A percentile compares a stretch with the other conserved stretches of the same genome.
These are phyloP conservation scores for Rhizopogon roseolus DNA, from an alignment of 768 basidiomycete genomes.

Conservation along the genomic window DNA sequence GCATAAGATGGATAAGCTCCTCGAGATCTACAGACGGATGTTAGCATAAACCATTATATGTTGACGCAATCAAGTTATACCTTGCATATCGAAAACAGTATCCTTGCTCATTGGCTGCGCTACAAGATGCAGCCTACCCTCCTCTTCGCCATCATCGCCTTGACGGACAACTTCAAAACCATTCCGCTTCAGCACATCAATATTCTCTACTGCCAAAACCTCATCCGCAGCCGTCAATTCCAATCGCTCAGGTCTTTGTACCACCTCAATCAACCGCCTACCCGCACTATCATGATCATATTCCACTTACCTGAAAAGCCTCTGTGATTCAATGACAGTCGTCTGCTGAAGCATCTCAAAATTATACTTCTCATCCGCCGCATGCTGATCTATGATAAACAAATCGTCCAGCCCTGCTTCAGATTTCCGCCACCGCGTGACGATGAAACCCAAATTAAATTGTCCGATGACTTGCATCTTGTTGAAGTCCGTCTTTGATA, in stretches of 20 bases:
- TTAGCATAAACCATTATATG: neutral
- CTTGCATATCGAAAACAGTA: slow-evolving; percentile 86
- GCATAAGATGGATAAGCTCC: slow-evolving; percentile 84
- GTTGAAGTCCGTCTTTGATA: slow-evolving; percentile 82
- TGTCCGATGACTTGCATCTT: slow-evolving; percentile 86
- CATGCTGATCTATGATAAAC: slow-evolving; percentile 97
- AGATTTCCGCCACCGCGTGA: slow-evolving; percentile 57
- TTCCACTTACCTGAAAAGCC: slow-evolving; percentile 59
- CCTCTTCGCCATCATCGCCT: slow-evolving; percentile 35
- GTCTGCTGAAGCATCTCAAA: slow-evolving; percentile 91
- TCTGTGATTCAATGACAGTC: slow-evolving; percentile 87
- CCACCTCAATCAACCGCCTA: slow-evolving; percentile 1
- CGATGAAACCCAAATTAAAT: slow-evolving; percentile 94
- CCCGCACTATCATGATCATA: neutral
- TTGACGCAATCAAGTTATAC: slow-evolving; percentile 32
- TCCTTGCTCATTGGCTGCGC: slow-evolving; percentile 91
- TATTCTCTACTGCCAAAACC: slow-evolving; percentile 79
- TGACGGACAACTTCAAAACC: slow-evolving; percentile 80
- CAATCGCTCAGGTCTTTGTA: slow-evolving; percentile 62
- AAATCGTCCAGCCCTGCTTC: slow-evolving; percentile 64
- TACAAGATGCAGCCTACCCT: slow-evolving; percentile 53
- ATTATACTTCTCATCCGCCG: slow-evolving; percentile 97
- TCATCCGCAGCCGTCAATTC: slow-evolving; percentile 90
- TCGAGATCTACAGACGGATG: slow-evolving; percentile 64
- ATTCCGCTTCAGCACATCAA: slow-evolving; percentile 77